Evolutionary conservation across 768 basidiomycete species (phyloP), one percentile per base, ranked within the genome.

Genomic region (Crepidotus variabilis): DNA sequence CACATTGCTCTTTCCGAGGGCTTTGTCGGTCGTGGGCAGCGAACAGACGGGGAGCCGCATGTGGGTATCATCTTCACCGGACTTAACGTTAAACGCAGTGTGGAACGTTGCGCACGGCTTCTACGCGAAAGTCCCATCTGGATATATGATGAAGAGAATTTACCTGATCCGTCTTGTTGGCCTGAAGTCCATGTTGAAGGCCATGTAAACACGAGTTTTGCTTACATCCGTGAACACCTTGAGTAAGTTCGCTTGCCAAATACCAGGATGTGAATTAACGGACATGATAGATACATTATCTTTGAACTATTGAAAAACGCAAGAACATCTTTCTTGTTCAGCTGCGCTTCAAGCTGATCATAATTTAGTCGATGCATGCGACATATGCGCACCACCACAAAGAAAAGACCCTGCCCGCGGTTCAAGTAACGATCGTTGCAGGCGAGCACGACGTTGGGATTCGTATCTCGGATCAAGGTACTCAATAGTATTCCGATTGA

Each of bases 261-360:
- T 22, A n/a, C 18, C n/a, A 33, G 16, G 50, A 35, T 51, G 58
- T 58, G 18, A 58, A 33, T 46, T 13, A 24, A 16, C 35, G 10
- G 32, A 24, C 63, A 4, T 28, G 28, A 28, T 28, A 90, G 88
- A 68, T 95, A 94, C 67, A 88, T 94, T 50, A 70, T 94, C 20
- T 94, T 94, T 63, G 92, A 95, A 65, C 68, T 94, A n/a, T 67
- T 96, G 66, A 94, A 94, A 70, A 94, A 94, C 67, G 91, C 91
- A 63, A 61, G 86, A 69, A 21, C 45, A n/a, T 43, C 8, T n/a
- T 16, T 43, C 16, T 3, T 16, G 16, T n/a, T 33, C 39, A 21
- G 45, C 23, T 28, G n/a, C 22, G 2, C 6, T 60, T 24, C 57
- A 20, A 56, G 43, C 52, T 32, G 46, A 51, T 53, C 20, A 54